Base-by-base conservation (phyloP, 75 land plant species). In the Selaginella tamariscina region DNA sequence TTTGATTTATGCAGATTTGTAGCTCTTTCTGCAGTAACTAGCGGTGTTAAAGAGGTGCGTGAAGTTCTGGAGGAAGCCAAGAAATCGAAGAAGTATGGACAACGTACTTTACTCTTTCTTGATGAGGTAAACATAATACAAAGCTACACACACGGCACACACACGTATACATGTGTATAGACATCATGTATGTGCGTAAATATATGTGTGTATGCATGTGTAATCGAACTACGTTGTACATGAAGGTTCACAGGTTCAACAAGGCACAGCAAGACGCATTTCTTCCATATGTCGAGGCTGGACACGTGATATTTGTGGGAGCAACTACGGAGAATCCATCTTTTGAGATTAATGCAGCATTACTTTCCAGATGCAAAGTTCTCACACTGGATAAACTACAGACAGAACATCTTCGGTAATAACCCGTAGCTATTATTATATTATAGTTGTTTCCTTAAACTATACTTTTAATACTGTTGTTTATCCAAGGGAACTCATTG, bases 251-350 rank as follows among this genome's bases (percentile, higher is more conserved):
- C 29, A 71, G 73, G 55, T 92, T 92, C 69, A 86, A 84, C 71
- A 82, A 82, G 54, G 69, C 94, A 2, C 97, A 92, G 65, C 94
- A 86, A 66, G 97, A 92, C 72, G 83, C 89, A 0, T 82, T 92
- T 32, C 77, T 92, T 32, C 97, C 97, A 11, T 78, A 81, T 28
- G 79, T 92, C 39, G 97, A 92, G 59, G 89, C 87, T 68, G 97
- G 97, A 8, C 78, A 81, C 29, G 68, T 92, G 55, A 82, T 85
- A 31, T 88, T 92, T 32, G 68, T 92, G 23, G 93, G 91, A 8
- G 97, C 97, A 27, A 92, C 97, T 24, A 92, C 94, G 0, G 97
- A 92, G 73, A 92, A 92, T 54, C 97, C 97, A 0, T 88, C 94
- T 0, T 92, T 92, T 66, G 89, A 92, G 71, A 66, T 92, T 74